Conservation (phyloP, 2,329 filamentous ascomycete species). For the Coccinonectria pachysandricola region DNA sequence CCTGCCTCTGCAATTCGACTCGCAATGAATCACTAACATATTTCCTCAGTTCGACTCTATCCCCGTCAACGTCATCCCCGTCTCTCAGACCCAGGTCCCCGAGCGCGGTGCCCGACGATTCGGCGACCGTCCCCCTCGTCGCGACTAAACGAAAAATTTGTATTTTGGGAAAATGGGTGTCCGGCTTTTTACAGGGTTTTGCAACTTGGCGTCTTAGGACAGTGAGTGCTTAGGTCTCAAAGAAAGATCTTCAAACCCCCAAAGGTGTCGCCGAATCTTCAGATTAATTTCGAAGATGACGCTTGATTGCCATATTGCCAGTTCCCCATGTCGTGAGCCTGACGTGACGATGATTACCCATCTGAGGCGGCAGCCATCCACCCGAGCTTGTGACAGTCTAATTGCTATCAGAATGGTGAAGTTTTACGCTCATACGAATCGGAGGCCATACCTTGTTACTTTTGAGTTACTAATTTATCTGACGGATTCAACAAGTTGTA, state of each 20-base stretch:
- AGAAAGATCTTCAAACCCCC: constrained; percentile 49
- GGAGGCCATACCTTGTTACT: too few species aligned
- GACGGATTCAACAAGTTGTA: too few species aligned
- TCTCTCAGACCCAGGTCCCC: constrained; percentile 75
- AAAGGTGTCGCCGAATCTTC: constrained; percentile 87
- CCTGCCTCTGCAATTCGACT: neutral
- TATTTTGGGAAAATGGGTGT: constrained; percentile 28
- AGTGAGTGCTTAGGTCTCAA: constrained; percentile 50
- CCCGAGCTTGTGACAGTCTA: too few species aligned
- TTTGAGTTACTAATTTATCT: too few species aligned
- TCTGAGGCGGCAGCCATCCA: too few species aligned
- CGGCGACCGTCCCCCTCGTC: constrained; percentile 46
- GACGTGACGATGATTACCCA: constrained; percentile 2
- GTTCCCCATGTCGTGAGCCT: too few species aligned
- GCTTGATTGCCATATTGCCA: constrained; percentile 79
- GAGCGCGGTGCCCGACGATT: constrained; percentile 74
- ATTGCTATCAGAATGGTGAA: too few species aligned
- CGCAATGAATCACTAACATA: constrained; percentile 18
- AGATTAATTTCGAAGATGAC: constrained; percentile 51
- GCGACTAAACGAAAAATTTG: constrained; percentile 26
- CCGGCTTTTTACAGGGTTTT: constrained; percentile 34
- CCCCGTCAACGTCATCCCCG: constrained; percentile 88
- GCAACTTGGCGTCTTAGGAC: constrained; percentile 47
- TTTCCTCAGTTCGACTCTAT: constrained; percentile 78
- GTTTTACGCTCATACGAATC: too few species aligned